Evolutionary conservation across 1,284 basidiomycete species (phyloP).

Genomic region (Athelia sp.): DNA sequence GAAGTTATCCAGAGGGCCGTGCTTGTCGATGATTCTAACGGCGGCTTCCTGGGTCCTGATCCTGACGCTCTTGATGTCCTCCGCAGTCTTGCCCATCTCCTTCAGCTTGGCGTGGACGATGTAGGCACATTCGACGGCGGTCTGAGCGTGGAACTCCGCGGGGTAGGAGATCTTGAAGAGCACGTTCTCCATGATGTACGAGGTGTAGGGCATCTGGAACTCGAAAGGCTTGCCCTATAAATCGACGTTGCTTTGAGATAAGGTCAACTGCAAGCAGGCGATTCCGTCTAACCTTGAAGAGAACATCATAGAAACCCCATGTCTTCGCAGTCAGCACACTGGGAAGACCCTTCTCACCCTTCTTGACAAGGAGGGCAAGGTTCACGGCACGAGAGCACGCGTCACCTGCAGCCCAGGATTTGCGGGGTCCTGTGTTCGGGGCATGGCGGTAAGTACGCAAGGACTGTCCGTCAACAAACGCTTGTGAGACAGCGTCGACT

Average conservation of each 20-base stretch:
- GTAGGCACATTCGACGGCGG: conserved; percentile 88
- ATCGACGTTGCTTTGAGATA: conserved; percentile 4
- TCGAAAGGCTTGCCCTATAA: conserved; percentile 80
- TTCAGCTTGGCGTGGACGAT: conserved; percentile 75
- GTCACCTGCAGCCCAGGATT: conserved; percentile 95
- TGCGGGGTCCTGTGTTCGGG: conserved; percentile 90
- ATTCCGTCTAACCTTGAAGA: conserved; percentile 76
- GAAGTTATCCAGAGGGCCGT: conserved; percentile 89
- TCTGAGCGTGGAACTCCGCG: conserved; percentile 94
- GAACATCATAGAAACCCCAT: conserved; percentile 96
- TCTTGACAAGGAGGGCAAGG: conserved; percentile 86
- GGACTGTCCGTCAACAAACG: conserved; percentile 92
- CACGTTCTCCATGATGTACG: conserved; percentile 96
- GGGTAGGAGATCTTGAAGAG: conserved; percentile 96
- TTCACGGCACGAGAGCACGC: conserved; percentile 93
- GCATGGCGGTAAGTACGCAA: conserved; percentile 93
- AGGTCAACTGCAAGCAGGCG: not conserved
- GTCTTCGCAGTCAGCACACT: conserved; percentile 89
- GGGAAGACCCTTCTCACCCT: conserved; percentile 88
- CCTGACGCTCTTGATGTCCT: conserved; percentile 87
- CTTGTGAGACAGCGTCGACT: conserved; percentile 90
- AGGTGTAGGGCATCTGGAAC: conserved; percentile 85
- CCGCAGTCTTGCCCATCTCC: conserved; percentile 76
- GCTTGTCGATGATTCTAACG: conserved; percentile 91
- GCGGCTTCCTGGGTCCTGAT: conserved; percentile 95